A percentile compares a stretch with the other conserved stretches of the same genome.
Conservation (phyloP, 306 rosid species). For the Fagus crenata region DNA sequence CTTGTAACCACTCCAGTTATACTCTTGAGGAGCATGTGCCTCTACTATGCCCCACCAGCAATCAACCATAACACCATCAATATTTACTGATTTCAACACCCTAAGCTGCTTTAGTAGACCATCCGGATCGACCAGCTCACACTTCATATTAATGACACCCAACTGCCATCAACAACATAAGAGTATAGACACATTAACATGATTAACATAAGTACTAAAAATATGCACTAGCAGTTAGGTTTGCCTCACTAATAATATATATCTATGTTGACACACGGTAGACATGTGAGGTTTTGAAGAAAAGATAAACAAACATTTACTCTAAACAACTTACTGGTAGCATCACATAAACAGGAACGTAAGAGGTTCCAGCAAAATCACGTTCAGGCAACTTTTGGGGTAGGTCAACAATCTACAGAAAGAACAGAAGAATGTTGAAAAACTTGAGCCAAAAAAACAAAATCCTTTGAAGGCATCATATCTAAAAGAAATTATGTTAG, state of each 20-base stretch:
- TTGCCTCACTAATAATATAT: not conserved
- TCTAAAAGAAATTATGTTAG: not conserved
- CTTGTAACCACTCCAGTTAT: conserved; percentile 95
- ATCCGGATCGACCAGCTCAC: conserved; percentile 93
- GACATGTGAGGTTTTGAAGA: conserved; percentile 14
- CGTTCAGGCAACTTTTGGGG: conserved; percentile 61
- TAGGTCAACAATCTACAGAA: conserved; percentile 59
- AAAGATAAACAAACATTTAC: conserved; percentile 26
- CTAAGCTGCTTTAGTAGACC: conserved; percentile 82
- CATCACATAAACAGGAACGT: conserved; percentile 91
- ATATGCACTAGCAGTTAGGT: conserved; percentile 22
- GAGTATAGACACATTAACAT: conserved; percentile 7
- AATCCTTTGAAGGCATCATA: not conserved
- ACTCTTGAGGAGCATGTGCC: conserved; percentile 91
- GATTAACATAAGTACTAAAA: conserved; percentile 18
- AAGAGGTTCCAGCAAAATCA: conserved; percentile 71
- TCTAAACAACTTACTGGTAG: conserved; percentile 63
- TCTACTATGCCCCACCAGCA: conserved; percentile 99
- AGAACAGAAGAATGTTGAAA: conserved; percentile 25
- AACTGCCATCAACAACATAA: conserved; percentile 53
- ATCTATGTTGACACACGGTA: conserved; percentile 3
- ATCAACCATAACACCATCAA: conserved; percentile 88
- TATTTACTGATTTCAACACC: conserved; percentile 72
- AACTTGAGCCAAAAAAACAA: conserved; percentile 17
- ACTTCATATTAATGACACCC: conserved; percentile 88